Conservation (phyloP, 306 rosid species). For the Quercus wislizeni region DNA sequence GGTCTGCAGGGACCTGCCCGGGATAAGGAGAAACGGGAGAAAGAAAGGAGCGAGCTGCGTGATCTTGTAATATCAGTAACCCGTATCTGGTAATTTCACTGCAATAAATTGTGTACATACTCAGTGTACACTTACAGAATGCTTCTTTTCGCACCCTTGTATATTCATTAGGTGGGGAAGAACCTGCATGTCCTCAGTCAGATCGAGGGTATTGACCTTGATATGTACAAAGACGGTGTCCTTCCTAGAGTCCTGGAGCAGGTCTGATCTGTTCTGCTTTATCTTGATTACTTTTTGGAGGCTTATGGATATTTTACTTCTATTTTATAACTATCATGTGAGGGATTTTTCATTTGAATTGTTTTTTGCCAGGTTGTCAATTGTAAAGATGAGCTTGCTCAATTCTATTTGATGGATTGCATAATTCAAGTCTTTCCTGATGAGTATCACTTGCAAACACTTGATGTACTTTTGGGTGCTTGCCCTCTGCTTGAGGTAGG, state of each 20-base stretch:
- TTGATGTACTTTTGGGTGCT: slow-evolving; percentile 85
- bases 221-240: slow-evolving; percentile 89
- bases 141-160: slow-evolving; percentile 49
- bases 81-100: slow-evolving; percentile 59
- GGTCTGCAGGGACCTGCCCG: slow-evolving; percentile 99
- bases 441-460: slow-evolving; percentile 97
- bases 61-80: slow-evolving; percentile 89
- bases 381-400: slow-evolving; percentile 96
- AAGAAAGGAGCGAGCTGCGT: slow-evolving; percentile 95
- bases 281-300: slow-evolving; percentile 1
- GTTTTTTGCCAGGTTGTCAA: slow-evolving; percentile 70
- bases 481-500: slow-evolving; percentile 96
- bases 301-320: not conserved
- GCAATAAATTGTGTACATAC: slow-evolving; percentile 44
- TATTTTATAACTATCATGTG: slow-evolving; percentile 8
- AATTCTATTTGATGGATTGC: slow-evolving; percentile 94
- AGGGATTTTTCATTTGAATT: slow-evolving; percentile 17
- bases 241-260: slow-evolving; percentile 98
- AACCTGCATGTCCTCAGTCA: slow-evolving; percentile 95
- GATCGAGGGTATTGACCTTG: slow-evolving; percentile 97
- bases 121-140: slow-evolving; percentile 59
- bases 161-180: slow-evolving; percentile 85
- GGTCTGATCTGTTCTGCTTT: slow-evolving; percentile 40
- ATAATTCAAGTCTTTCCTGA: slow-evolving; percentile 97
- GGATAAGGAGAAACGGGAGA: slow-evolving; percentile 96